A percentile compares a stretch with the other conserved stretches of the same genome.
Conservation (phyloP, 1,139 yeast species). For the Chernovozyma aurita region DNA sequence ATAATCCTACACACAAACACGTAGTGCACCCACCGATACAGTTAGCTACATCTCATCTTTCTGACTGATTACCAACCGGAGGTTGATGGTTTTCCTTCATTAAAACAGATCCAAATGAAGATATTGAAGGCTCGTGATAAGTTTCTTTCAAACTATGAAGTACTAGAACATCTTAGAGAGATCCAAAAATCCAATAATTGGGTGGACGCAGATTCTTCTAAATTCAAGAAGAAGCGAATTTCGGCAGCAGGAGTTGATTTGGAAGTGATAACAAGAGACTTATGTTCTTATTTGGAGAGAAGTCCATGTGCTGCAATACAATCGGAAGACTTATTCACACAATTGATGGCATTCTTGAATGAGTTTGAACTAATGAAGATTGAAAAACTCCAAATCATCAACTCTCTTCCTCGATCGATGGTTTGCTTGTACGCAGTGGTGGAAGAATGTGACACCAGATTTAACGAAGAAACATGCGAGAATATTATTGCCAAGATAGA, state of each 20-base stretch:
- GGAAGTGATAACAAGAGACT: conserved; percentile 68
- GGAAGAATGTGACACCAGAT: conserved; percentile 89
- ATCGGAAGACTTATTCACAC: conserved; percentile 44
- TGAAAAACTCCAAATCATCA: conserved; percentile 80
- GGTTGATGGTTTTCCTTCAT: no score
- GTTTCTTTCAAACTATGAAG: conserved; percentile 71
- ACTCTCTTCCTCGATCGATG: conserved; percentile 72
- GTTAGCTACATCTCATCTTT: no score
- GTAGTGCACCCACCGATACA: no score
- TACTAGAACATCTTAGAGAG: conserved; percentile 52
- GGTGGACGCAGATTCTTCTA: conserved; percentile 37
- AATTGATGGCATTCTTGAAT: conserved; percentile 50
- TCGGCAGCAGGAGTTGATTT: conserved; percentile 44
- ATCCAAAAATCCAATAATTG: conserved; percentile 46
- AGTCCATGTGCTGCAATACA: conserved; percentile 41
- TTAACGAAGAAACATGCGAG: conserved; percentile 58
- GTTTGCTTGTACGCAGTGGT: conserved; percentile 76
- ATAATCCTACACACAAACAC: no score
- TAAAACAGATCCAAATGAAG: conserved; percentile 38
- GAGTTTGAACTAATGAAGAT: conserved; percentile 65
- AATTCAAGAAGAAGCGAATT: conserved; percentile 39
- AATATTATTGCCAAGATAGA: conserved; percentile 48
- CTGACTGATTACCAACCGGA: no score
- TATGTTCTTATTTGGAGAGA: conserved; percentile 44
- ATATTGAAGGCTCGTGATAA: conserved; percentile 50